Evolutionary conservation across 306 rosid species (phyloP).

Genomic region (Corylus avellana): DNA sequence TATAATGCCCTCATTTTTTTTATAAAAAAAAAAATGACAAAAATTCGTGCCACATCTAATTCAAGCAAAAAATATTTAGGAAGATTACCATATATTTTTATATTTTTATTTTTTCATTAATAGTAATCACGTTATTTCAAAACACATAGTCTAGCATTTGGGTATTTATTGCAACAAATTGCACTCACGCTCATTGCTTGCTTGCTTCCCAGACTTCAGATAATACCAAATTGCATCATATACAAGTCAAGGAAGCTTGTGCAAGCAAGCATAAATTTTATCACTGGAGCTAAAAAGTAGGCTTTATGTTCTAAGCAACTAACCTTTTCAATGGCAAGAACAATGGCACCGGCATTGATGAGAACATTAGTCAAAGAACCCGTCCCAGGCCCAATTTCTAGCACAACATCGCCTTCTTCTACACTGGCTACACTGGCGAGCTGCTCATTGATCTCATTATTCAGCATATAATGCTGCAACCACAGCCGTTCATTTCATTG

Average conservation of each 20-base stretch:
- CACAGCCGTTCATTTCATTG: slow-evolving; percentile 23
- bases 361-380: slow-evolving; percentile 88
- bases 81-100: too few species aligned
- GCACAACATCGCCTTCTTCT: slow-evolving; percentile 67
- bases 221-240: neutral
- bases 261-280: neutral
- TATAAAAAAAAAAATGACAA: neutral
- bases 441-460: slow-evolving; percentile 68
- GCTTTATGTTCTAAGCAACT: neutral
- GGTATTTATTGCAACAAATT: too few species aligned
- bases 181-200: neutral
- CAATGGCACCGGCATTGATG: slow-evolving; percentile 61
- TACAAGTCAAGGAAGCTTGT: neutral
- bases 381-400: slow-evolving; percentile 95
- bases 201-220: neutral
- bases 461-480: slow-evolving; percentile 89
- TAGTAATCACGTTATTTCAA: too few species aligned
- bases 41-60: neutral
- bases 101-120: too few species aligned
- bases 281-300: neutral
- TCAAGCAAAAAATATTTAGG: too few species aligned
- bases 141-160: too few species aligned
- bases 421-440: slow-evolving; percentile 64
- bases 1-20: neutral
- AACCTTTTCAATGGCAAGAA: slow-evolving; percentile 92